phyloP scores from a whole-genome alignment of 1,284 basidiomycete species.

The Abortiporus biennis region DNA sequence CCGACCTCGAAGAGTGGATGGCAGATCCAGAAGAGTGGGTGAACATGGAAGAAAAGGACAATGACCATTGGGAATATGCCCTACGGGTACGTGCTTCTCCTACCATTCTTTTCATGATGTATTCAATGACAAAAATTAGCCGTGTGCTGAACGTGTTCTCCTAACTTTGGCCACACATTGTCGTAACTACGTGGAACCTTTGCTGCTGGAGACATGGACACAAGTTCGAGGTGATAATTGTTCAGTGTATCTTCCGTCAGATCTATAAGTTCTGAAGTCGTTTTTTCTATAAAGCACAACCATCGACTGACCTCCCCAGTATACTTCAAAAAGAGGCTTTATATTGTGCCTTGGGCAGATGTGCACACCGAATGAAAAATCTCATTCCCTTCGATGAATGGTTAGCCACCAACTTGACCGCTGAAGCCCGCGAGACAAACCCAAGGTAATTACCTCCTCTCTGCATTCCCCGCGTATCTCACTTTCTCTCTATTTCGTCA shows the following conservation, averaged over 20 bases:
- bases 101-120: too few relatives aligned
- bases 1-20: slow-evolving; percentile 76
- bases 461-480: too few relatives aligned
- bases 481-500: too few relatives aligned
- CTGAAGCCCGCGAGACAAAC: slow-evolving; percentile 52
- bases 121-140: slow-evolving; percentile 37
- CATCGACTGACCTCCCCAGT: slow-evolving; percentile 49
- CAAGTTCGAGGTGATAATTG: slow-evolving; percentile 43
- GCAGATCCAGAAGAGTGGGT: slow-evolving; percentile 90
- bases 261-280: slow-evolving; percentile 2
- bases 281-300: slow-evolving; percentile 43
- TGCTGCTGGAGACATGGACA: slow-evolving; percentile 56
- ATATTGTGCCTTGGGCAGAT: slow-evolving; percentile 85
- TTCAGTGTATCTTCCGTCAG: neutral
- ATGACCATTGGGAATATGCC: slow-evolving; percentile 85
- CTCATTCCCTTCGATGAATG: slow-evolving; percentile 63
- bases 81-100: slow-evolving; percentile 55
- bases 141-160: slow-evolving; percentile 84
- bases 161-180: slow-evolving; percentile 77
- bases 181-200: slow-evolving; percentile 64
- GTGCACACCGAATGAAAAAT: slow-evolving; percentile 61
- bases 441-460: slow-evolving; percentile 38
- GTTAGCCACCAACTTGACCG: slow-evolving; percentile 50
- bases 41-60: slow-evolving; percentile 78
- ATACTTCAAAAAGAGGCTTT: slow-evolving; percentile 82